Percentiles rank a stretch among this genome's conserved stretches.
Evolutionary conservation across 192 early-diverging fungal species (phyloP).

Genomic region (Coemansia sp.): DNA sequence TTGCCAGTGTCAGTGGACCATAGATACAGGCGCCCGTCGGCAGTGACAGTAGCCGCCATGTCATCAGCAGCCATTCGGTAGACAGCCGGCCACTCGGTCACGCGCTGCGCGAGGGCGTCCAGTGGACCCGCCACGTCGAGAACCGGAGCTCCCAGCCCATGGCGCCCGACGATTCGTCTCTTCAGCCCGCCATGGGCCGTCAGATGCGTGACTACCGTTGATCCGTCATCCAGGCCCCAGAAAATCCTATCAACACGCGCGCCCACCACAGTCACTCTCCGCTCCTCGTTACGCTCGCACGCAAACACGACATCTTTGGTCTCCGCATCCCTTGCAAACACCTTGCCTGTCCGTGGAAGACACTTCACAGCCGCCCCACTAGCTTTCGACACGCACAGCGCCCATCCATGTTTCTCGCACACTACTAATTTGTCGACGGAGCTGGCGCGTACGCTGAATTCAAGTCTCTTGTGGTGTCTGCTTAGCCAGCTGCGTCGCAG

Average conservation of each 20-base stretch:
- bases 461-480: slow-evolving; percentile 7
- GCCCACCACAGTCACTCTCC: slow-evolving; percentile 14
- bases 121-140: slow-evolving; percentile 22
- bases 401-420: slow-evolving; percentile 33
- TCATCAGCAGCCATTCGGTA: background rate
- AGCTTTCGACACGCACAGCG: slow-evolving; percentile 26
- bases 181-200: slow-evolving; percentile 17
- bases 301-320: slow-evolving; percentile 23
- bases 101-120: slow-evolving; percentile 31
- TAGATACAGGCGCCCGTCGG: slow-evolving; percentile 29
- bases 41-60: slow-evolving; percentile 23
- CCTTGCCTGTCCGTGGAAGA: slow-evolving; percentile 20
- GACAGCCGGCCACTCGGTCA: slow-evolving; percentile 16
- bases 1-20: slow-evolving; percentile 27
- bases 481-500: slow-evolving; percentile 23
- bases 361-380: slow-evolving; percentile 8
- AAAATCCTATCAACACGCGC: slow-evolving; percentile 25
- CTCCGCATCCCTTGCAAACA: slow-evolving; percentile 33
- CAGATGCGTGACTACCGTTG: slow-evolving; percentile 19
- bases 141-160: slow-evolving; percentile 12
- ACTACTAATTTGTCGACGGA: slow-evolving; percentile 29
- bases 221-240: slow-evolving; percentile 36
- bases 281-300: background rate
- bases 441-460: slow-evolving; percentile 24
- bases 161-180: background rate